Percentiles rank a stretch among this genome's conserved stretches.
Evolutionary conservation across 2,329 filamentous ascomycete species (phyloP).

Genomic region (Exophiala sp.): DNA sequence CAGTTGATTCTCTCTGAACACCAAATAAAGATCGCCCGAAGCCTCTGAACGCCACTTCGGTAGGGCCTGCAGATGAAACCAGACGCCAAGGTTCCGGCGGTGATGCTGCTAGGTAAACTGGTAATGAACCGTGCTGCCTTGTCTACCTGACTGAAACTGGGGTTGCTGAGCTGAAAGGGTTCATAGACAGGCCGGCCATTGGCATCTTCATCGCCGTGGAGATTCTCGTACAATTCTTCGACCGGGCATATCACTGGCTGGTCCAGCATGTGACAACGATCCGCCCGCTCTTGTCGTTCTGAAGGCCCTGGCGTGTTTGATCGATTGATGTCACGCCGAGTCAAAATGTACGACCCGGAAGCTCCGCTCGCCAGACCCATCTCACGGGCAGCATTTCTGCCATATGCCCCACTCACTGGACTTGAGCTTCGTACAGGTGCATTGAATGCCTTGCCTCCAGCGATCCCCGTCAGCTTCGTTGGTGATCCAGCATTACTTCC

Average conservation of each 20-base stretch:
- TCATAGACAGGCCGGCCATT: slow-evolving; percentile 80
- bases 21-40: slow-evolving; percentile 96
- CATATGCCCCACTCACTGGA: slow-evolving; percentile 30
- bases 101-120: slow-evolving; percentile 76
- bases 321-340: slow-evolving; percentile 89
- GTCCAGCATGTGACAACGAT: slow-evolving; percentile 93
- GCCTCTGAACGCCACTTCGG: slow-evolving; percentile 84
- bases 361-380: slow-evolving; percentile 60
- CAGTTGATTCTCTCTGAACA: slow-evolving; percentile 90
- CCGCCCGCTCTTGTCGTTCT: slow-evolving; percentile 77
- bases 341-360: slow-evolving; percentile 87
- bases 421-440: slow-evolving; percentile 31
- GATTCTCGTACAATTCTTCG: slow-evolving; percentile 78
- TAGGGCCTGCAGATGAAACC: slow-evolving; percentile 93
- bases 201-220: slow-evolving; percentile 84
- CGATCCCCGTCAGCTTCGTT: slow-evolving; percentile 54
- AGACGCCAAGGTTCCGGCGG: slow-evolving; percentile 76
- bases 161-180: slow-evolving; percentile 60
- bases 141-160: slow-evolving; percentile 84
- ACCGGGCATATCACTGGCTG: slow-evolving; percentile 83
- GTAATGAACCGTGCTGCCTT: slow-evolving; percentile 92
- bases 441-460: slow-evolving; percentile 43
- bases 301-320: slow-evolving; percentile 90
- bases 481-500: slow-evolving; percentile 43
- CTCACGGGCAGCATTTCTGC: slow-evolving; percentile 60